Evolutionary conservation across 2,329 filamentous ascomycete genomes (phyloP).

Genomic region (Xylariaceae sp.): DNA sequence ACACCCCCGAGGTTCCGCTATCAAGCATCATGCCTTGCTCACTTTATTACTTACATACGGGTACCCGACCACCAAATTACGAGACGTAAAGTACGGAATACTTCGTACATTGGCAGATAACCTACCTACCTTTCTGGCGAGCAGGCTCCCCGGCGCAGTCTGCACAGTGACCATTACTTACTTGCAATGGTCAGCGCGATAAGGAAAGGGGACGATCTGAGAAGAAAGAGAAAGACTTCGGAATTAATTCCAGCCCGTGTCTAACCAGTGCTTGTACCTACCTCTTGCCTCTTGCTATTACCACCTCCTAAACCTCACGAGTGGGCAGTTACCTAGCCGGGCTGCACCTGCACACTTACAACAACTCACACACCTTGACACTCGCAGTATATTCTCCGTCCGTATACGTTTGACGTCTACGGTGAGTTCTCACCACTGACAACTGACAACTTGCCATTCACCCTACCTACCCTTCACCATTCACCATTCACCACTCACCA

Average conservation of each 20-base stretch:
- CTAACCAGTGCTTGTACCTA: no score
- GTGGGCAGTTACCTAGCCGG: background rate
- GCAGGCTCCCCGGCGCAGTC: constrained; percentile 12
- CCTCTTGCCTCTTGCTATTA: background rate
- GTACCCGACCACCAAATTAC: constrained; percentile 4
- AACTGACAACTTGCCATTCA: no score
- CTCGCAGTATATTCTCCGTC: no score
- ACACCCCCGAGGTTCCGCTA: constrained; percentile 15
- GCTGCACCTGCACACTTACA: background rate
- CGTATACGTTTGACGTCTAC: background rate
- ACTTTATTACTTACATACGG: constrained; percentile 7
- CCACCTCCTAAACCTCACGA: background rate
- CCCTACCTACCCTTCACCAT: no score
- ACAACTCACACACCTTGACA: no score
- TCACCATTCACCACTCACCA: no score
- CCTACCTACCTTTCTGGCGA: constrained; percentile 8
- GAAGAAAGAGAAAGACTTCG: background rate
- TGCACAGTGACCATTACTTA: background rate
- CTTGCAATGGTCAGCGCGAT: constrained; percentile 14
- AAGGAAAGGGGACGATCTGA: constrained; percentile 9
- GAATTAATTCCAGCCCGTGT: constrained; percentile 5
- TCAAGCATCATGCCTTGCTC: constrained; percentile 12
- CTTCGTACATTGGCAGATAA: constrained; percentile 3
- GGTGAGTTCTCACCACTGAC: background rate
- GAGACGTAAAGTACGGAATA: background rate